Evolutionary conservation across 2,329 filamentous ascomycete species (phyloP), one percentile per base, ranked within the genome.

Genomic region (Phoma sp.): DNA sequence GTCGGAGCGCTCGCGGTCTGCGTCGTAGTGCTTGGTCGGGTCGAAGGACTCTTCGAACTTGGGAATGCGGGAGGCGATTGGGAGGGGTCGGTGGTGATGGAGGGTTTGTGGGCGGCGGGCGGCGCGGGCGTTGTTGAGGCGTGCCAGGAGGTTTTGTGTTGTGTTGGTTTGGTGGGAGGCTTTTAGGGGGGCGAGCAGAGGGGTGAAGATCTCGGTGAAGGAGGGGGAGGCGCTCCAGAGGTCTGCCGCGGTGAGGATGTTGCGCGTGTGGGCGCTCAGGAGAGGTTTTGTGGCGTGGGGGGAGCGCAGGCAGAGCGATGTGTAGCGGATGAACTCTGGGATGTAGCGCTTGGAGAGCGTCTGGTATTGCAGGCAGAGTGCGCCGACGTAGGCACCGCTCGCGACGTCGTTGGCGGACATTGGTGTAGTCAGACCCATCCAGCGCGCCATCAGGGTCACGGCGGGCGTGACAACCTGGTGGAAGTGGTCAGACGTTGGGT

Each of bases 1-100:
- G 71, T 97, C 92, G 18, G 91, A 88, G 28, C 95, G 90, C 76
- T 96, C 92, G 64, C 88, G 88, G 77, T 99, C 90, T 1, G 92
- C 92, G 72, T 99, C 96, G 84, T 99, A 98, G 83, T 98, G 95
- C 79, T 92, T 93, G 79, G 90, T 87, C 3, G 95, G 95, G 75
- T 96, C 95, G 84, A 92, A 99, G 53, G 85, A 84, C 73, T 97
- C 93, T 78, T 98, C 95, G 78, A 98, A 99, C 76, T 96, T 96
- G 76, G 95, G 95, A 39, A 97, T 87, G 53, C 85, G 88, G 7
- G 87, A 87, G 75, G 93, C 93, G 80, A 98, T 96, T 18, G 95
- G 88, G 2, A 96, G 83, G 0, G 93, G 92, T 0, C 84, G 84
- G 81, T 99, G 95, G 76, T 95, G 84, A 78, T 99, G 95, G 3